A percentile compares a stretch with the other conserved stretches of the same genome.
These are phyloP conservation scores for Sarcodon aspratus DNA, from an alignment of 768 basidiomycete genomes.

Conservation along the genomic window DNA sequence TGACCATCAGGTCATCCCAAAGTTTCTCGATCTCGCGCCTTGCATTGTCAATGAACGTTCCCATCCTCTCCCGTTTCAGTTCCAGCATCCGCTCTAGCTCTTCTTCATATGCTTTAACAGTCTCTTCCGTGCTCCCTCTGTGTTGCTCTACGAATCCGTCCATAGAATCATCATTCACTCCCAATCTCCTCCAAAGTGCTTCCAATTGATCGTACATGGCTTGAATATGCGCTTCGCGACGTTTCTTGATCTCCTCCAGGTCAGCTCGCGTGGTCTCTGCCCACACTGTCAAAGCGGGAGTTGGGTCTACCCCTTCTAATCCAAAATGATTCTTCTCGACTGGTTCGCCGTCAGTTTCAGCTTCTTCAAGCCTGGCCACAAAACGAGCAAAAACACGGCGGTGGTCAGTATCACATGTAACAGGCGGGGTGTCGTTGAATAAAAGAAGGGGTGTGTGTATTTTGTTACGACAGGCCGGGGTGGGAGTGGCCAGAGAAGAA, in stretches of 20 bases:
- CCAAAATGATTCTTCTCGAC: conserved; percentile 32
- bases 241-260: conserved; percentile 62
- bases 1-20: conserved; percentile 81
- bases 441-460: conserved; percentile 27
- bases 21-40: conserved; percentile 69
- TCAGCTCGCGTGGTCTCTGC: conserved; percentile 42
- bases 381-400: conserved; percentile 53
- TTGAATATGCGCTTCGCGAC: conserved; percentile 79
- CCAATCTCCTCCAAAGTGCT: conserved; percentile 80
- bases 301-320: conserved; percentile 73
- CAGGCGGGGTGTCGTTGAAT: background rate
- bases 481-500: conserved; percentile 24
- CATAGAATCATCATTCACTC: conserved; percentile 69
- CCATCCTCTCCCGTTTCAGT: conserved; percentile 81
- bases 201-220: conserved; percentile 91
- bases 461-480: conserved; percentile 16
- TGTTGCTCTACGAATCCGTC: conserved; percentile 87
- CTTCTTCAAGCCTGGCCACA: conserved; percentile 49
- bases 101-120: conserved; percentile 73
- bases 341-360: conserved; percentile 33
- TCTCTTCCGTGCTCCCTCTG: conserved; percentile 70
- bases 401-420: conserved; percentile 30
- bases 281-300: conserved; percentile 63
- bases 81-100: conserved; percentile 88
- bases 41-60: conserved; percentile 71